phyloP scores from a whole-genome alignment of 805 yeast genomes.

The Vanderwaltozyma yarrowii region DNA sequence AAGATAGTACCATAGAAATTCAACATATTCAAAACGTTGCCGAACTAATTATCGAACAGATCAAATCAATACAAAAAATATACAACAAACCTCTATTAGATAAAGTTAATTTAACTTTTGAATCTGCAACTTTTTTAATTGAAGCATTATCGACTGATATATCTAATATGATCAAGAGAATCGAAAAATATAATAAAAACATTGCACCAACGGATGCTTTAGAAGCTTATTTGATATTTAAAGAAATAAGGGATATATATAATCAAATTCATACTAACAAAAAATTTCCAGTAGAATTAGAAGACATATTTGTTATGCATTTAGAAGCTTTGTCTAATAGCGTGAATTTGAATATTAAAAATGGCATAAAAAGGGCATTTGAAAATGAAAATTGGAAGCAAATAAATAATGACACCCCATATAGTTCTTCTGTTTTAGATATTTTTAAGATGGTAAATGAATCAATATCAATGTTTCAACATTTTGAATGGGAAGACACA shows the following conservation, averaged over 20 bases:
- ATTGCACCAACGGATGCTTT: slow-evolving; percentile 47
- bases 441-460: slow-evolving; percentile 54
- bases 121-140: slow-evolving; percentile 39
- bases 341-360: slow-evolving; percentile 36
- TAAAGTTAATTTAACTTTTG: slow-evolving; percentile 40
- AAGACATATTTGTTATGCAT: slow-evolving; percentile 43
- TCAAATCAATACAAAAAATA: slow-evolving; percentile 44
- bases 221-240: slow-evolving; percentile 43
- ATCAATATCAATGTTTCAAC: slow-evolving; percentile 44
- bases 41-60: slow-evolving; percentile 40
- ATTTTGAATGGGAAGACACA: slow-evolving; percentile 56
- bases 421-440: slow-evolving; percentile 58
- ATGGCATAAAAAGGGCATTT: slow-evolving; percentile 46
- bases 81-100: slow-evolving; percentile 56
- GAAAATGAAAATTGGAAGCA: slow-evolving; percentile 49
- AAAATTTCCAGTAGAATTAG: slow-evolving; percentile 44
- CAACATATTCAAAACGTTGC: slow-evolving; percentile 49
- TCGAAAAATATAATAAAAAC: slow-evolving; percentile 33
- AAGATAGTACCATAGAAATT: slow-evolving; percentile 43
- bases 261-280: slow-evolving; percentile 36
- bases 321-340: slow-evolving; percentile 32
- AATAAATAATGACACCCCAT: slow-evolving; percentile 34
- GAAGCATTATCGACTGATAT: slow-evolving; percentile 46
- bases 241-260: slow-evolving; percentile 43
- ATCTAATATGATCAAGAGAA: slow-evolving; percentile 39